Conservation (phyloP, 148 eudicot species). For the Rhododendron vialii region DNA sequence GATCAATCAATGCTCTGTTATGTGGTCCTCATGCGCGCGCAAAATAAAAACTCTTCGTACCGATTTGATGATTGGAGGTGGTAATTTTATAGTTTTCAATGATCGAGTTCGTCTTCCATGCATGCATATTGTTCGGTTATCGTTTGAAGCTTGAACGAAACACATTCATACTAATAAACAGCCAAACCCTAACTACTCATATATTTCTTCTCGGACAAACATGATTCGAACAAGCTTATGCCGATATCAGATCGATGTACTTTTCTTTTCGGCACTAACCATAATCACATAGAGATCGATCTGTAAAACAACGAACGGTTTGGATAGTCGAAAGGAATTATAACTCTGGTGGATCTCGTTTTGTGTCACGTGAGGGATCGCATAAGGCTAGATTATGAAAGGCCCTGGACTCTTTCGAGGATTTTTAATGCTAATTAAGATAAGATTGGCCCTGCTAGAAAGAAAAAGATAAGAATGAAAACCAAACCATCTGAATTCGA, state of each 20-base stretch:
- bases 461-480: background rate
- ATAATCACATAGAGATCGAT: background rate
- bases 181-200: background rate
- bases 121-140: background rate
- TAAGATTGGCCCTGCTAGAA: background rate
- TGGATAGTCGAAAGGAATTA: too few species aligned
- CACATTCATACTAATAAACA: background rate
- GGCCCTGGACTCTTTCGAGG: background rate
- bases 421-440: background rate
- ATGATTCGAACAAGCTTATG: background rate
- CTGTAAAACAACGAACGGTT: background rate
- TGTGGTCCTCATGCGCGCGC: background rate
- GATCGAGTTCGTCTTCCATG: background rate
- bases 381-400: background rate
- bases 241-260: background rate
- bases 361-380: background rate
- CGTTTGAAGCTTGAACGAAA: background rate
- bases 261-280: background rate
- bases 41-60: background rate
- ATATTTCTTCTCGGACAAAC: background rate
- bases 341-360: background rate
- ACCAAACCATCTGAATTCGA: background rate
- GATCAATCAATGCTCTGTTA: background rate
- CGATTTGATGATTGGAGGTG: background rate
- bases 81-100: background rate